Evolutionary conservation across 345 rosid genomes (phyloP), one percentile per base, ranked within the genome.

Genomic region (Reutealis trisperma): DNA sequence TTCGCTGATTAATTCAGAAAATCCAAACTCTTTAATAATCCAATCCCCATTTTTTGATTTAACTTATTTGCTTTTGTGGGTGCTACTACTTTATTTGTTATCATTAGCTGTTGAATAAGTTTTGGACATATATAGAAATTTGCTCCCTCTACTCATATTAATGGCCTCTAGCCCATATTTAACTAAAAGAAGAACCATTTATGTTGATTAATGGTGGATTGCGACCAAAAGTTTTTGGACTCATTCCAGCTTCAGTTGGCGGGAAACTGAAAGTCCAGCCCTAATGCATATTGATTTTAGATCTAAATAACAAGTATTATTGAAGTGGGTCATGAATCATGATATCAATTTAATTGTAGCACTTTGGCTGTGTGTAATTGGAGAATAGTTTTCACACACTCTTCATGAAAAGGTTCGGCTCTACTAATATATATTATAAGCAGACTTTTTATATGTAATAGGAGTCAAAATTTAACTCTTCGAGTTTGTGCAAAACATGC

Each of bases 381-480:
- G 81, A 67, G 69, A 49, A 55, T 61, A 71, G 55, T 76, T 75
- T 78, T 37, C 41, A 37, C 37, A 34, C 37, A 34, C 41, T 4
- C 41, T 37, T 37, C 41, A 44, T 11, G 27, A 67, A 15, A 70
- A 63, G 77, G 81, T 60, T 73, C 21, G 45, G 78, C 4, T 62
- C 15, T 14, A 22, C 24, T 14, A n/a, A n/a, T n/a, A 21, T 52
- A 44, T 58, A 70, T 1, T 49, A 58, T 60, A 63, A 72, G 81
- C 73, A 72, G 80, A 83, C 84, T 74, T 84, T 78, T 37, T 16
- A 32, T 37, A 37, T 11, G 6, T 6, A 64, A 25, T 69, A 54
- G 55, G 83, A 82, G 87, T 88, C 89, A 84, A 88, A 75, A 77
- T 76, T 71, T 78, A 76, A 80, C 77, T 69, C 80, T 75, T 75